A percentile compares a stretch with the other conserved stretches of the same genome.
Conservation (phyloP, 73 alveolate species). For the Stentor coeruleus region DNA sequence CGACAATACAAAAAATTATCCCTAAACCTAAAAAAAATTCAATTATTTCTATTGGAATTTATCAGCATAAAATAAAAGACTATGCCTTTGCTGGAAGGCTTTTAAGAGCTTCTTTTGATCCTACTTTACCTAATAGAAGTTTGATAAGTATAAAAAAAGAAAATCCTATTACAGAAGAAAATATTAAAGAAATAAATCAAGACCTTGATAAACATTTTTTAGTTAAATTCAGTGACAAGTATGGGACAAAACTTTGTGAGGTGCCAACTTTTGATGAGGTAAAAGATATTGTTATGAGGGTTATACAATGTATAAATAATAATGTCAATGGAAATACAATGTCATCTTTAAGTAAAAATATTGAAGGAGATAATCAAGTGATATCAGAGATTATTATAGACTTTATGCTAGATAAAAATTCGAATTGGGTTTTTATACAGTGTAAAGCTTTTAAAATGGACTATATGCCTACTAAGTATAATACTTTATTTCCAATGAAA, state of each 20-base stretch:
- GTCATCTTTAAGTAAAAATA: too few relatives aligned
- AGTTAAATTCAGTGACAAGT: neutral
- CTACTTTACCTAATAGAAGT: neutral
- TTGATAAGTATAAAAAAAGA: neutral
- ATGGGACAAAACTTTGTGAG: neutral
- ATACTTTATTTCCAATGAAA: neutral
- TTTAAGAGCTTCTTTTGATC: neutral
- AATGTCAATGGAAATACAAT: too few relatives aligned
- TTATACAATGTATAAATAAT: neutral
- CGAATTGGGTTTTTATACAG: neutral
- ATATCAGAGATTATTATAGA: neutral
- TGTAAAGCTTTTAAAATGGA: neutral
- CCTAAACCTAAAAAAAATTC: neutral
- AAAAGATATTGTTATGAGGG: neutral
- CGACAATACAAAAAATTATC: too few relatives aligned
- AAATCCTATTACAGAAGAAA: neutral
- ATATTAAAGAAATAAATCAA: neutral
- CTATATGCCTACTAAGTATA: neutral
- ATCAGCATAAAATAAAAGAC: neutral
- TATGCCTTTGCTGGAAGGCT: neutral
- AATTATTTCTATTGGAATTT: neutral
- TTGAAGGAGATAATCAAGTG: neutral
- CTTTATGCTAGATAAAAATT: neutral
- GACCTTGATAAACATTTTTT: neutral
- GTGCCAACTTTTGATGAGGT: neutral